Evolutionary conservation across 805 yeast genomes (phyloP), one percentile per base, ranked within the genome.

Genomic region (Jamesozyma gamospora): DNA sequence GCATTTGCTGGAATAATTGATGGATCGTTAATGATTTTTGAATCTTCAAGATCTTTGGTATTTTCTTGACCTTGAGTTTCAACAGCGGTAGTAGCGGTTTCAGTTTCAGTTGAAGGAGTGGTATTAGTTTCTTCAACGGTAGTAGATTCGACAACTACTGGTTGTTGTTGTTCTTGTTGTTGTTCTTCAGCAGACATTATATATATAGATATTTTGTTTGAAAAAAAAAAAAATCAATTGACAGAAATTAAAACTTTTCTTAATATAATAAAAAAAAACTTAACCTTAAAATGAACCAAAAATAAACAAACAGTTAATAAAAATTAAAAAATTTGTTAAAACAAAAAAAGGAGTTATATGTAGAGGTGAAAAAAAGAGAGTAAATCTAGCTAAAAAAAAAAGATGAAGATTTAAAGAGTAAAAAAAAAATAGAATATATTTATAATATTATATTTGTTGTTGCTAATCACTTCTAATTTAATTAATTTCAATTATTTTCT

Each of bases 1-100:
- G 90, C 92, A 45, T 74, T 69, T n/a, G 88, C 88, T 8, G 81
- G 81, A 16, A 64, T 53, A 11, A 63, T 59, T 8, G n/a, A n/a
- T 13, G 35, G 35, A 13, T 32, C 35, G 19, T 25, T 14, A 14
- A 10, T 16, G 7, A 8, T 5, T 7, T 4, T 28, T 8, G 24
- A 4, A 15, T 11, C 9, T 14, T 8, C 28, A 28, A 31, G 4
- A 10, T 32, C 10, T 12, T 11, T 16, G n/a, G 36, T 16, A 13
- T 31, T 28, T 25, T 21, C 24, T 21, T 13, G 39, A 15, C 18
- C 35, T n/a, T 21, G 5, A 17, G 32, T 11, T 10, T 9, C 17
- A 21, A 17, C n/a, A 19, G 17, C 16, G 15, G 30, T 9, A 15
- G 36, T 6, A 5, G 6, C 12, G 14, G 13, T 9, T 32, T 32